Evolutionary conservation across 2,329 filamentous ascomycete species (phyloP), one percentile per base, ranked within the genome.

Genomic region (Falciphora oryzae): DNA sequence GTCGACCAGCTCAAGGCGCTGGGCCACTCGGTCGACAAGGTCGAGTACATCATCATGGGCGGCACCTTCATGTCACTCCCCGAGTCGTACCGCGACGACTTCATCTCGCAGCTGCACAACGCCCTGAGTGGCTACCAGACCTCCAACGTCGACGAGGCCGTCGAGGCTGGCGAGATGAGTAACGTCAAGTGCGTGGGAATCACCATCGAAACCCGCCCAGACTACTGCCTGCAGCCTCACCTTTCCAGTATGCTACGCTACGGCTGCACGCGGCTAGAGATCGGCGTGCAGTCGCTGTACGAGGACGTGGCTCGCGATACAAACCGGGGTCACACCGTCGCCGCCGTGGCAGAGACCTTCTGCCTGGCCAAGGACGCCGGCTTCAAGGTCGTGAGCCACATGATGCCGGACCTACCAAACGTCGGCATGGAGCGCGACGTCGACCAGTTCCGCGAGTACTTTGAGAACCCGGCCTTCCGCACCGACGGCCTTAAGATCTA

Each of bases 21-120:
- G 0, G 95, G 95, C 0, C 95, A 99, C 77, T 97, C 92, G 59
- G 95, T 99, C 61, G 95, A 99, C 79, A 99, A 99, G 77, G 95
- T 99, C 29, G 95, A 99, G 80, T 99, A 98, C 77, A 99, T 99
- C 74, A 97, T 99, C 75, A 99, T 99, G 95, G 95, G 95, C 66
- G 95, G 95, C 69, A 99, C 95, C 0, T 99, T 99, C 78, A 99
- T 99, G 96, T 98, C 94, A 3, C 79, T 99, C 31, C 85, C 94
- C 11, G 88, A 93, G 71, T 88, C 89, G 29, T 99, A 99, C 76
- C 84, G 95, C 32, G 92, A 99, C 67, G 88, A 91, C 65, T 99
- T 99, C 72, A 97, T 99, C 66, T 90, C 93, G 1, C 94, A 97
- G 73, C 83, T 99, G 62, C 95, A 99, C 79, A 99, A 99, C 74